These are phyloP conservation scores for Cokeromyces recurvatus DNA, from an alignment of 371 early-diverging fungal genomes.

Conservation along the genomic window DNA sequence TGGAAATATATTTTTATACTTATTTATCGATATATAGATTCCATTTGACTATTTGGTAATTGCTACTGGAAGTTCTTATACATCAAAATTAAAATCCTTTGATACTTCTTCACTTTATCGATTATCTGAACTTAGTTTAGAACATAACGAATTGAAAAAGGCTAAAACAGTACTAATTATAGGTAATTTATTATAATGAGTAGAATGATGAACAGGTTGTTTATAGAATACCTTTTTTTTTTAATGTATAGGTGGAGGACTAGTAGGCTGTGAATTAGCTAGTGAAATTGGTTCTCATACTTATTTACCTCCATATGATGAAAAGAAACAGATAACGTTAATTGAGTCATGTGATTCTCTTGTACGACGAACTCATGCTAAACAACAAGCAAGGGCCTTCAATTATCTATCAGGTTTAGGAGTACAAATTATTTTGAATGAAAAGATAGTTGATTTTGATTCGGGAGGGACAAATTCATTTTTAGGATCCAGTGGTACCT, in stretches of 20 bases:
- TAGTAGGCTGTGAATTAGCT: slow-evolving; percentile 60
- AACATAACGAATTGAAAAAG: slow-evolving; percentile 51
- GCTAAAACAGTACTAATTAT: slow-evolving; percentile 52
- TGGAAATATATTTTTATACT: background rate
- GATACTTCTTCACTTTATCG: slow-evolving; percentile 34
- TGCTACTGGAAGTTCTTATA: slow-evolving; percentile 62
- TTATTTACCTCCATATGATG: slow-evolving; percentile 26
- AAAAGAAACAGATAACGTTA: slow-evolving; percentile 48
- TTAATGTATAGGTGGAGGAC: slow-evolving; percentile 46
- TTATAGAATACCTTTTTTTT: background rate
- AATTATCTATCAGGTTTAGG: slow-evolving; percentile 48
- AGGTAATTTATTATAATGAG: too few relatives aligned
- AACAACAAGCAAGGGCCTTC: slow-evolving; percentile 38
- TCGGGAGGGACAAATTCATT: slow-evolving; percentile 26
- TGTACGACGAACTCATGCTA: slow-evolving; percentile 27
- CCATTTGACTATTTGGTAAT: slow-evolving; percentile 64
- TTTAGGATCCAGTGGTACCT: slow-evolving; percentile 25
- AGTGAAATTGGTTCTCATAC: slow-evolving; percentile 44
- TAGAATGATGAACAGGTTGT: too few relatives aligned
- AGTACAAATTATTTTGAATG: slow-evolving; percentile 55
- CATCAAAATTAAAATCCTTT: slow-evolving; percentile 38
- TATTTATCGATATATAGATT: slow-evolving; percentile 1
- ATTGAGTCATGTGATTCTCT: slow-evolving; percentile 37
- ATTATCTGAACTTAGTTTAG: slow-evolving; percentile 18
- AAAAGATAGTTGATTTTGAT: slow-evolving; percentile 45